Conservation (phyloP, 257 asterid species). For the Nicotiana paniculata region DNA sequence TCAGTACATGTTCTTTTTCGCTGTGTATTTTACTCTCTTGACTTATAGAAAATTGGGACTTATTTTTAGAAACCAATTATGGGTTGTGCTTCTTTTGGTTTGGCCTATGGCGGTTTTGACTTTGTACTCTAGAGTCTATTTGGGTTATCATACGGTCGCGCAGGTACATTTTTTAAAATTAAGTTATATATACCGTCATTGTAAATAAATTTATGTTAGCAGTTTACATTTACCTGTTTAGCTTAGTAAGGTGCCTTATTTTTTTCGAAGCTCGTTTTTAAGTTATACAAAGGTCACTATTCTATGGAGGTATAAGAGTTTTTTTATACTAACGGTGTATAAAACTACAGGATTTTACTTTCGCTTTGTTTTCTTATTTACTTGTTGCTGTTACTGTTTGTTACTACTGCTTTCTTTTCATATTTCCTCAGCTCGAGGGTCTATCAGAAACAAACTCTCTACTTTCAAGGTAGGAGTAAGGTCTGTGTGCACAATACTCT, state of each 20-base stretch:
- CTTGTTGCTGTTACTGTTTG: no score
- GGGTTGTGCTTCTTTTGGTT: slow-evolving; percentile 42
- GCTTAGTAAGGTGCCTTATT: no score
- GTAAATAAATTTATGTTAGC: neutral
- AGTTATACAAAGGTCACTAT: neutral
- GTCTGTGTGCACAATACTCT: no score
- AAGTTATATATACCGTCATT: neutral
- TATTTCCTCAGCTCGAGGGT: no score
- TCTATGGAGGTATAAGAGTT: neutral
- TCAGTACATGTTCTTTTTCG: slow-evolving; percentile 85
- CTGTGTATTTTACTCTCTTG: slow-evolving; percentile 58
- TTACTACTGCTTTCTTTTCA: no score
- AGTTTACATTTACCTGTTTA: neutral
- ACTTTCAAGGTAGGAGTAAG: no score
- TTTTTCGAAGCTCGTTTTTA: neutral
- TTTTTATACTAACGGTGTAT: no score
- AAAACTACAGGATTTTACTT: no score
- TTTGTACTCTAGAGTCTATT: slow-evolving; percentile 70
- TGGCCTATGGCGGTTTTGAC: slow-evolving; percentile 87
- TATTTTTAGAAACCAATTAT: slow-evolving; percentile 51
- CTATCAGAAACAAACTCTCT: no score
- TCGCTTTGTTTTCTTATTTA: no score
- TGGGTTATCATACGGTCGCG: slow-evolving; percentile 80
- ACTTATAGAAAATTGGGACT: slow-evolving; percentile 45
- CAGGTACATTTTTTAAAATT: slow-evolving; percentile 34